Conservation (phyloP, 768 basidiomycete genomes). For the Cystobasidium ongulense region DNA sequence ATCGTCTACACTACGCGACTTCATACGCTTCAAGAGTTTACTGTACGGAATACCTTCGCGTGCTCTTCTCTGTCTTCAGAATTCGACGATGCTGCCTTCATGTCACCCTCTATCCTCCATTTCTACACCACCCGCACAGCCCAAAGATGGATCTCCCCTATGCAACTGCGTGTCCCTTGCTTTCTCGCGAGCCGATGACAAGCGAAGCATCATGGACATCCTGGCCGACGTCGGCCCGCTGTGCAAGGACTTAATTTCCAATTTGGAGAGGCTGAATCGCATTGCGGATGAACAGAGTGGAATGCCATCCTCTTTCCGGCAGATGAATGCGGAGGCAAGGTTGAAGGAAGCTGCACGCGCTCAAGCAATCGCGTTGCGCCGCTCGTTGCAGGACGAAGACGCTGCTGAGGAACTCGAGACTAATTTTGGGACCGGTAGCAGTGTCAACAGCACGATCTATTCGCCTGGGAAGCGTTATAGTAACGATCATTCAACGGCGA, state of each 20-base stretch:
- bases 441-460: neutral
- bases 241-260: neutral
- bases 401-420: slow-evolving; percentile 15
- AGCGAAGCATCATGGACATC: neutral
- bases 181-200: too few species aligned
- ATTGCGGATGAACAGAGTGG: slow-evolving; percentile 11
- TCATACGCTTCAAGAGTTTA: slow-evolving; percentile 60
- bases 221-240: neutral
- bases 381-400: neutral
- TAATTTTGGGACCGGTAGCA: neutral
- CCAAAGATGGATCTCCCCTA: slow-evolving; percentile 31
- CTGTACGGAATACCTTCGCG: neutral
- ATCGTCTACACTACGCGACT: slow-evolving; percentile 51
- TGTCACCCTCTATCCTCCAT: neutral
- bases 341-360: neutral
- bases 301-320: neutral
- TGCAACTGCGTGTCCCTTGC: neutral
- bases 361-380: neutral
- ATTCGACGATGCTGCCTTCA: neutral
- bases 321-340: neutral
- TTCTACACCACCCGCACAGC: slow-evolving; percentile 38
- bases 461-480: neutral
- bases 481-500: neutral
- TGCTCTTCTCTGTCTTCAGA: neutral
- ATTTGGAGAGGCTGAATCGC: neutral